Conservation (phyloP, 306 rosid species). For the Vigna radiata region DNA sequence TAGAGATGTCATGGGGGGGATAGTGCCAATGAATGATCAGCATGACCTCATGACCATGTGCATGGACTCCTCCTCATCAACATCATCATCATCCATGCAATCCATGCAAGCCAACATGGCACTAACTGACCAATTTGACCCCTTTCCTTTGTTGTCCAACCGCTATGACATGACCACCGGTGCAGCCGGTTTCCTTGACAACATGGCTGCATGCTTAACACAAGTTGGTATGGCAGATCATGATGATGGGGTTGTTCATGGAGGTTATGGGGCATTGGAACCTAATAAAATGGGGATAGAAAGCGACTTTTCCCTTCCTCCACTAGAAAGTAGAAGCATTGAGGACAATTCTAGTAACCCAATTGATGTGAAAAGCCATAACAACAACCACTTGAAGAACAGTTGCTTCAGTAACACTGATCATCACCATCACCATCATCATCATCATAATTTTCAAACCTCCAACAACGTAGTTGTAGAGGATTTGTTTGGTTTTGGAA, state of each 20-base stretch:
- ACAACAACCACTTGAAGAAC: conserved; percentile 60
- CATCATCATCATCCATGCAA: conserved; percentile 62
- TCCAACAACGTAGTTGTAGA: conserved; percentile 49
- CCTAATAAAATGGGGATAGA: conserved; percentile 56
- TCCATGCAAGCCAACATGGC: conserved; percentile 56
- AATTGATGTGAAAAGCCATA: conserved; percentile 52
- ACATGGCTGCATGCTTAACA: conserved; percentile 50
- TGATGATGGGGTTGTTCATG: conserved; percentile 43
- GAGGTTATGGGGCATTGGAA: conserved; percentile 59
- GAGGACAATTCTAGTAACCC: conserved; percentile 52
- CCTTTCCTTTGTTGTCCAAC: conserved; percentile 54
- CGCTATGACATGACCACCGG: conserved; percentile 52
- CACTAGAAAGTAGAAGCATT: conserved; percentile 57
- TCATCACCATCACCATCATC: conserved; percentile 10
- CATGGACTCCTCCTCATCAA: conserved; percentile 77
- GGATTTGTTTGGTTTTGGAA: conserved; percentile 62
- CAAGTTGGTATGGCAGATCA: conserved; percentile 54
- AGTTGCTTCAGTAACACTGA: conserved; percentile 65
- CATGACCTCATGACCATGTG: conserved; percentile 61
- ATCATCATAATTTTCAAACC: conserved; percentile 38
- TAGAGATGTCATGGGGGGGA: conserved; percentile 49
- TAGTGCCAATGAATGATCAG: conserved; percentile 50
- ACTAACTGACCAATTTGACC: conserved; percentile 53
- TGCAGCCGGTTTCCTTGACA: conserved; percentile 49
- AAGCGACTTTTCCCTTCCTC: conserved; percentile 68